Evolutionary conservation across 139 green algal species (phyloP).

Genomic region (Ostreobium quekettii): DNA sequence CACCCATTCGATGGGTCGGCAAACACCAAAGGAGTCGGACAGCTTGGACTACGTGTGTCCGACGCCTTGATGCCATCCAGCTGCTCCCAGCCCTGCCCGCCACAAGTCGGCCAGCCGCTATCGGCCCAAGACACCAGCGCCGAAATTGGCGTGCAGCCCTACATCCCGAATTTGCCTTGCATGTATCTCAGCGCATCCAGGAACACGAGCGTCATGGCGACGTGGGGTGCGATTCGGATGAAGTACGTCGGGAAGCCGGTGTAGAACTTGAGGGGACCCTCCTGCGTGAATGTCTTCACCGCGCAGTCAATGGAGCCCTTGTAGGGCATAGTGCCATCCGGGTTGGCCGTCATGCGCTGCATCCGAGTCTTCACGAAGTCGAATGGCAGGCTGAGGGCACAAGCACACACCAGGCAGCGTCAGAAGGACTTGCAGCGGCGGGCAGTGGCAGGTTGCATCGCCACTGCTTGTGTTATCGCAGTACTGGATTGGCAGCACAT

Average conservation of each 20-base stretch:
- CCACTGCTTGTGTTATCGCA: too few species aligned
- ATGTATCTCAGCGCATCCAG: slow-evolving; percentile 63
- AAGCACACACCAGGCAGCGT: too few species aligned
- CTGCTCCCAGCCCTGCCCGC: too few species aligned
- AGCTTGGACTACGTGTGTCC: too few species aligned
- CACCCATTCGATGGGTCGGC: too few species aligned
- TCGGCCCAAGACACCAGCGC: background rate
- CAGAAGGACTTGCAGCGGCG: too few species aligned
- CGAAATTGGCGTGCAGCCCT: background rate
- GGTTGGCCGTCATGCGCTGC: slow-evolving; percentile 80
- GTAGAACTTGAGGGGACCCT: slow-evolving; percentile 93
- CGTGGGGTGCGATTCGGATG: slow-evolving; percentile 87
- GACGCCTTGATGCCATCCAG: too few species aligned
- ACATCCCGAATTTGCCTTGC: slow-evolving; percentile 73
- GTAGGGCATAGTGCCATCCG: slow-evolving; percentile 87
- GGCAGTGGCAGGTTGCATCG: too few species aligned
- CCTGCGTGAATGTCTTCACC: slow-evolving; percentile 53
- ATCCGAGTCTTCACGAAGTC: slow-evolving; percentile 98
- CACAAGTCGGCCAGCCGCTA: background rate
- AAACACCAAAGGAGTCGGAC: too few species aligned
- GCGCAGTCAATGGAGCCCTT: slow-evolving; percentile 80
- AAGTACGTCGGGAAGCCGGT: slow-evolving; percentile 94
- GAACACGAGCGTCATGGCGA: slow-evolving; percentile 87
- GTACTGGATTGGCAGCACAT: too few species aligned
- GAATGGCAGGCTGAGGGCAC: slow-evolving; percentile 91